These are phyloP conservation scores for Fusarium albidum DNA, from an alignment of 2,329 filamentous ascomycete species.

Conservation along the genomic window DNA sequence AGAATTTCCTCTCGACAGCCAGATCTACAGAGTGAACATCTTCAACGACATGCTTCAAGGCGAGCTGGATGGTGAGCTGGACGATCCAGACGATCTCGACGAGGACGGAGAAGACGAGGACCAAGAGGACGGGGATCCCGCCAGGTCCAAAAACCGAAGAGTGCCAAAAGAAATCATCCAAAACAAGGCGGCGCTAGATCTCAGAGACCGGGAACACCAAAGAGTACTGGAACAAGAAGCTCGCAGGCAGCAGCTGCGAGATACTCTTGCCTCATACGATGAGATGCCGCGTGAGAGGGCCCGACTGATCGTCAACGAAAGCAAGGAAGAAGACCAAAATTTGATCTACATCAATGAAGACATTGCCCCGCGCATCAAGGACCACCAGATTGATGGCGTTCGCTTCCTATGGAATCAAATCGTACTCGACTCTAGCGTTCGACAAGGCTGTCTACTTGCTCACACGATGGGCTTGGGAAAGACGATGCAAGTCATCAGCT, in stretches of 20 bases:
- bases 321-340: conserved; percentile 66
- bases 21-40: conserved; percentile 42
- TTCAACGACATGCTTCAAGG: conserved; percentile 31
- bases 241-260: conserved; percentile 58
- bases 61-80: conserved; percentile 20
- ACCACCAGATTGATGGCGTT: conserved; percentile 82
- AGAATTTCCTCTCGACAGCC: conserved; percentile 44
- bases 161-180: conserved; percentile 45
- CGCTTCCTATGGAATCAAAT: conserved; percentile 91
- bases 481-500: conserved; percentile 87
- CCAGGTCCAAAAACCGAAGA: conserved; percentile 32
- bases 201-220: conserved; percentile 63
- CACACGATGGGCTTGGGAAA: conserved; percentile 95
- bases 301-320: conserved; percentile 71
- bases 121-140: conserved; percentile 17
- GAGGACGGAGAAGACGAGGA: conserved; percentile 29
- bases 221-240: conserved; percentile 62
- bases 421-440: conserved; percentile 63
- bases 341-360: conserved; percentile 70
- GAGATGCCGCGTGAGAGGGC: conserved; percentile 54
- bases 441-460: conserved; percentile 81
- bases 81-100: conserved; percentile 19
- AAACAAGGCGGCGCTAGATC: conserved; percentile 53
- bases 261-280: conserved; percentile 52
- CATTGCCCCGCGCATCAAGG: conserved; percentile 74